phyloP scores from a whole-genome alignment of 306 rosid genomes.

The Dalbergia cochinchinensis region DNA sequence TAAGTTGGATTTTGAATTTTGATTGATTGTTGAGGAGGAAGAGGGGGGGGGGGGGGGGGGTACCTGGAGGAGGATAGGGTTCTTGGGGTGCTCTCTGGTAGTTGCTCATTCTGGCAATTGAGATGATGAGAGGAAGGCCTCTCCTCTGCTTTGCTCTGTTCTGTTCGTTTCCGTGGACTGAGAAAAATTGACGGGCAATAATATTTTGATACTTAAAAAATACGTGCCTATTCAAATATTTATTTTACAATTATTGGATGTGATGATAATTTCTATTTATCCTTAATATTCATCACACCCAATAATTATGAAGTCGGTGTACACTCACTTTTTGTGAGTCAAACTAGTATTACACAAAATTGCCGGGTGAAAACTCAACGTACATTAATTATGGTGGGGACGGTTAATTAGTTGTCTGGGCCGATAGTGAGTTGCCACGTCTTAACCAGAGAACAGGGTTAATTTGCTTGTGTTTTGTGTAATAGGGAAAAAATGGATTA shows the following conservation, averaged over 20 bases:
- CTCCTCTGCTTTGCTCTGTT: neutral
- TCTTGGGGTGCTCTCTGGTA: conserved; percentile 68
- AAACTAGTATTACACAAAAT: too few species aligned
- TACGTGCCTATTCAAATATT: too few species aligned
- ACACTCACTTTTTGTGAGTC: too few species aligned
- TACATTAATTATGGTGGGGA: neutral
- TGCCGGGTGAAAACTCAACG: neutral
- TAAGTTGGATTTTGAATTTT: neutral
- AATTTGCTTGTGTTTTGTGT: too few species aligned
- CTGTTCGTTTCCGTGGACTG: neutral
- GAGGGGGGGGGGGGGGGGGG: neutral
- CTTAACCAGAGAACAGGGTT: neutral
- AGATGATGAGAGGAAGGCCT: neutral
- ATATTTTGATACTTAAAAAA: too few species aligned
- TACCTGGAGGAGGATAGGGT: conserved; percentile 64
- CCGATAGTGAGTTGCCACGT: neutral
- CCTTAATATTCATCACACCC: too few species aligned
- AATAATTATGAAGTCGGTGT: too few species aligned
- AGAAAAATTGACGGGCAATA: neutral
- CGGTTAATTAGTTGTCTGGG: neutral
- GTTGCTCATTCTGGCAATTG: conserved; percentile 36
- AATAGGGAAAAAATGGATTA: too few species aligned
- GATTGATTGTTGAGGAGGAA: neutral
- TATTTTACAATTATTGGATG: too few species aligned
- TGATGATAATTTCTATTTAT: too few species aligned